phyloP scores from a whole-genome alignment of 768 basidiomycete species.

The Kwoniella sp. region DNA sequence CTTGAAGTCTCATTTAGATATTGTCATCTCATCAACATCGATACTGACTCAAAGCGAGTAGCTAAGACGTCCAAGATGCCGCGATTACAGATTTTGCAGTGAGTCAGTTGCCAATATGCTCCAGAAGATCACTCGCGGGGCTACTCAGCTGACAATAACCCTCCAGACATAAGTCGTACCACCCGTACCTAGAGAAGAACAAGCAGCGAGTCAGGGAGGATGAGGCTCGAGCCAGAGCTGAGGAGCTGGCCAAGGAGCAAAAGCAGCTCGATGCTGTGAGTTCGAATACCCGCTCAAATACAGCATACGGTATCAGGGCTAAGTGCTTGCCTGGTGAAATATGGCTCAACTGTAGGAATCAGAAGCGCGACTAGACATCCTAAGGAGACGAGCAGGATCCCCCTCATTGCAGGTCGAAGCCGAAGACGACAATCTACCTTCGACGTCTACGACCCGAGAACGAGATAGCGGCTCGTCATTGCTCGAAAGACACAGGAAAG shows the following conservation, averaged over 20 bases:
- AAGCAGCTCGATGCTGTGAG: slow-evolving; percentile 46
- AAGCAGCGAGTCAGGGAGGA: slow-evolving; percentile 57
- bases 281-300: slow-evolving; percentile 2
- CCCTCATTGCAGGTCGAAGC: slow-evolving; percentile 23
- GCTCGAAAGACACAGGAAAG: slow-evolving; percentile 36
- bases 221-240: slow-evolving; percentile 52
- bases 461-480: slow-evolving; percentile 12
- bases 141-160: not conserved
- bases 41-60: too few relatives aligned
- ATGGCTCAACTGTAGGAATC: slow-evolving; percentile 34
- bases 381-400: slow-evolving; percentile 47
- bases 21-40: too few relatives aligned
- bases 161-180: slow-evolving; percentile 56
- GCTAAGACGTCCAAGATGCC: slow-evolving; percentile 47
- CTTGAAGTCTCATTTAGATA: not conserved
- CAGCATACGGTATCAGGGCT: too few relatives aligned
- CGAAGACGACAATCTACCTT: slow-evolving; percentile 43
- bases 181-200: slow-evolving; percentile 57
- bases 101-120: slow-evolving; percentile 16
- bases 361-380: slow-evolving; percentile 45
- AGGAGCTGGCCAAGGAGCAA: slow-evolving; percentile 49
- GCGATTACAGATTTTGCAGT: slow-evolving; percentile 56
- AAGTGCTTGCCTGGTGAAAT: too few relatives aligned
- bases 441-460: slow-evolving; percentile 32
- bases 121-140: not conserved